Percentiles rank a stretch among this genome's conserved stretches.
Conservation (phyloP, 2,329 filamentous ascomycete species). For the Fusarium vanettenii region DNA sequence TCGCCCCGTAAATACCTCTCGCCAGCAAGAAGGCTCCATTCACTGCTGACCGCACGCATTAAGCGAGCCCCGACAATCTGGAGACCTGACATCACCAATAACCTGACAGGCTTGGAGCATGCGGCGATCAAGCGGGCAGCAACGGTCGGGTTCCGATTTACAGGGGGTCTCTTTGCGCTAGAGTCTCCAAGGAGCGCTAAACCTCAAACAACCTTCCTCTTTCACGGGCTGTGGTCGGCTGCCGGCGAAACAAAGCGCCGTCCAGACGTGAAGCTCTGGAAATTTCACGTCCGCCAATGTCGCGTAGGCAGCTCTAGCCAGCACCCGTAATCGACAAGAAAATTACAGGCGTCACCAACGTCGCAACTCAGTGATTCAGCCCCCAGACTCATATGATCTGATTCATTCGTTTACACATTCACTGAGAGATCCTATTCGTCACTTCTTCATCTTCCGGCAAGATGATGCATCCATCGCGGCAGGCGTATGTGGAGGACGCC, state of each 20-base stretch:
- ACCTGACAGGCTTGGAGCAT: conserved; percentile 37
- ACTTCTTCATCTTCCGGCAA: conserved; percentile 39
- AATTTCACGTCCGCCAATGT: conserved; percentile 37
- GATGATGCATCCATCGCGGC: conserved; percentile 87
- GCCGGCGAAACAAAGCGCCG: conserved; percentile 46
- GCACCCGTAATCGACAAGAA: conserved; percentile 15
- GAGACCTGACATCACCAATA: conserved; percentile 43
- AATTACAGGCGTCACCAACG: not conserved
- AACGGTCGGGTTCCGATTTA: conserved; percentile 24
- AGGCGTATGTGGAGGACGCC: conserved; percentile 93
- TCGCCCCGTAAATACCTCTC: not conserved
- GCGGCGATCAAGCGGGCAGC: conserved; percentile 32
- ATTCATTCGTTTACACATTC: not conserved
- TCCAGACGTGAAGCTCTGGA: conserved; percentile 23
- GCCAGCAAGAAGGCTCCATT: not conserved
- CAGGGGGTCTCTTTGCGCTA: conserved; percentile 10
- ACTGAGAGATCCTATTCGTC: not conserved
- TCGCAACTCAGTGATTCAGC: not conserved
- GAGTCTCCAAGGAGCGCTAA: not conserved
- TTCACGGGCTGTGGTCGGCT: conserved; percentile 1
- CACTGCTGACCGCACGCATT: not conserved
- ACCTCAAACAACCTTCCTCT: not conserved
- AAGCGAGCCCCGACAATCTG: conserved; percentile 29
- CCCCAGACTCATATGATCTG: not conserved
- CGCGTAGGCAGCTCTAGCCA: conserved; percentile 9